Evolutionary conservation across 805 yeast species (phyloP), one percentile per base, ranked within the genome.

Genomic region (Cyberlindnera maclurae): DNA sequence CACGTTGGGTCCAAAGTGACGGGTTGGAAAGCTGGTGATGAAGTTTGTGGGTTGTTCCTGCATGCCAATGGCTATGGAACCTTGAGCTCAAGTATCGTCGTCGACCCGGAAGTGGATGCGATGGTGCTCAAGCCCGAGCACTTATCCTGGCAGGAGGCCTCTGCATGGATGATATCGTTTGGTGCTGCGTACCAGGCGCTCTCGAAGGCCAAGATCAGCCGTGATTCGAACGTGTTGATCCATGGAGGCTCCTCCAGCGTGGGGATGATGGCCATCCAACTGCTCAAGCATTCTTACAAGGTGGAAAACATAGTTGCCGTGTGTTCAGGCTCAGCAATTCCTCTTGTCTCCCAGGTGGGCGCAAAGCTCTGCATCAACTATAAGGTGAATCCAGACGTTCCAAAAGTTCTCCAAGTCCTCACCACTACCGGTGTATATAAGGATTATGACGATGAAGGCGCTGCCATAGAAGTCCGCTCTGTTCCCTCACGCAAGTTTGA

Each of bases 221-320:
- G 62, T 4, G 63, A 64, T 9, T 59, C 75, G 2, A 71, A 70
- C 40, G 72, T 85, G 3, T 64, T 84, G 33, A 65, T 87, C 31
- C 67, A 83, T 43, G 96, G 96, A 38, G 94, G 83, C 13, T 78
- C 85, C 2, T 75, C 94, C 2, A 66, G 79, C n/a, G 84, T 82
- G 9, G 95, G 93, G 2, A 58, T 75, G 42, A 70, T 67, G 59
- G 70, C 72, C 4, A 65, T 77, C 26, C 88, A 81, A 54, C 50
- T 84, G 20, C 70, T 79, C 15, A 79, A 73, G 54, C 51, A 67
- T 17, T 58, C 64, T 44, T 74, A 65, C 47, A 63, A 70, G n/a
- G 73, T 77, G 10, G 52, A 54, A 13, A 60, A 62, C 31, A 67
- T 86, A n/a, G 76, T 75, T 1, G 73, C 72, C 2, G 68, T 78